Percentiles rank a stretch among this genome's conserved stretches.
Evolutionary conservation across 75 land plant species (phyloP).

Genomic region (Cunninghamia lanceolata): DNA sequence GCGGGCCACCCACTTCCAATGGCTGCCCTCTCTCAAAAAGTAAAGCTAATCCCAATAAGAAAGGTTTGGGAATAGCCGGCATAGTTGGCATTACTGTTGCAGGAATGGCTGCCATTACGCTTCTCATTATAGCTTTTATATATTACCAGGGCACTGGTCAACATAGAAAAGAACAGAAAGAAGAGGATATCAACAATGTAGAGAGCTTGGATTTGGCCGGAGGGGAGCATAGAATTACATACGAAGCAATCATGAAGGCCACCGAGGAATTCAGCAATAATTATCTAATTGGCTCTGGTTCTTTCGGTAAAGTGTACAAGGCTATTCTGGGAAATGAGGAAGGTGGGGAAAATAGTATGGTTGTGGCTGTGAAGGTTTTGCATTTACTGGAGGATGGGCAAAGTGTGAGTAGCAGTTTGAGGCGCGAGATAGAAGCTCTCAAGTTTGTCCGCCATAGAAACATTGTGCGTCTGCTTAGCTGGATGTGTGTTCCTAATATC

Average conservation of each 20-base stretch:
- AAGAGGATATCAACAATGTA: too few species aligned
- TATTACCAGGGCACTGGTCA: background rate
- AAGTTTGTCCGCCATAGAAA: too few species aligned
- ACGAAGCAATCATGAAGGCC: background rate
- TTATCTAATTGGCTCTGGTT: background rate
- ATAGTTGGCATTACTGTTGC: background rate
- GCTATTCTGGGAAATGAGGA: background rate
- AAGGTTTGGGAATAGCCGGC: background rate
- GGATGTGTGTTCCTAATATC: too few species aligned
- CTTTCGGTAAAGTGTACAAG: background rate
- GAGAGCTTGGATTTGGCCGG: background rate
- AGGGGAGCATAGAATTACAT: background rate
- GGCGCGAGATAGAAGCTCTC: too few species aligned
- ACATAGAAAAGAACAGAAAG: too few species aligned
- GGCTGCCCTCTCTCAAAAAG: background rate
- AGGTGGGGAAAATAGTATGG: background rate
- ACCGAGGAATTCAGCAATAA: background rate
- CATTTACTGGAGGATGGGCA: background rate
- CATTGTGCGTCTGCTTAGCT: background rate
- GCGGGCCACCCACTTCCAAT: background rate
- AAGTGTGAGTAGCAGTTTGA: too few species aligned
- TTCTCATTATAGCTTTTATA: background rate
- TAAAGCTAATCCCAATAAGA: too few species aligned
- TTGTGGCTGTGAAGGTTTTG: background rate
- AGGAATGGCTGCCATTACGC: background rate